phyloP scores from a whole-genome alignment of 192 early-diverging fungal genomes.

The Lunasporangiospora selenospora region DNA sequence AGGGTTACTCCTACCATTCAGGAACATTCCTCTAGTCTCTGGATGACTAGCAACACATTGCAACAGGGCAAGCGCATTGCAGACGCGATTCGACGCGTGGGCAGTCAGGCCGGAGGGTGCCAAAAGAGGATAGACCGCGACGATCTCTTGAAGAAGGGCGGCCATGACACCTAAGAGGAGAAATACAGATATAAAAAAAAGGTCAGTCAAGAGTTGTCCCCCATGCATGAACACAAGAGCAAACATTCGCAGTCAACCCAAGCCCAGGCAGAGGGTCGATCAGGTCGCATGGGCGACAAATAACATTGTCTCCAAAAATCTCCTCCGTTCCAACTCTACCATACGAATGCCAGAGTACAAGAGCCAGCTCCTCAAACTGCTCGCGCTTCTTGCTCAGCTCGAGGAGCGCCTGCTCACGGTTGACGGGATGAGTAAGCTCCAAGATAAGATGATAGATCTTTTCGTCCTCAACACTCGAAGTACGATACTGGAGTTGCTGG shows the following conservation, averaged over 20 bases:
- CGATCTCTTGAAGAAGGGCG: slow-evolving; percentile 92
- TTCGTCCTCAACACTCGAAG: slow-evolving; percentile 70
- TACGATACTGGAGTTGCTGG: slow-evolving; percentile 52
- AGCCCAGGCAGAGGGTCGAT: too few species aligned
- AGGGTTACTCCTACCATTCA: slow-evolving; percentile 63
- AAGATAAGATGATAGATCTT: slow-evolving; percentile 89
- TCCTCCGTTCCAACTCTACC: too few species aligned
- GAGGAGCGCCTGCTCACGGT: slow-evolving; percentile 89
- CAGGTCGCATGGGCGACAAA: too few species aligned
- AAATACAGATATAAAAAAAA: background rate
- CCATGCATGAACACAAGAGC: too few species aligned
- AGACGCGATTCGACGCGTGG: slow-evolving; percentile 89
- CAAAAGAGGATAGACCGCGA: slow-evolving; percentile 88
- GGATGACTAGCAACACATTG: slow-evolving; percentile 95
- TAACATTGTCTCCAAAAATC: too few species aligned
- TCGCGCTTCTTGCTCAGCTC: slow-evolving; percentile 95
- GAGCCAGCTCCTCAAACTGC: slow-evolving; percentile 93
- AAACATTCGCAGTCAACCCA: too few species aligned
- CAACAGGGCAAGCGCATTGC: slow-evolving; percentile 91
- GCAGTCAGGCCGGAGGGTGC: slow-evolving; percentile 83
- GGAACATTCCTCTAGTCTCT: slow-evolving; percentile 85
- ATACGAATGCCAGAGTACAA: slow-evolving; percentile 98
- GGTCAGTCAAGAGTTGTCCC: background rate
- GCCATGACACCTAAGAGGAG: slow-evolving; percentile 82
- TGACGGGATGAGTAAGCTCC: slow-evolving; percentile 78